phyloP scores from a whole-genome alignment of 139 green algal species.

The Picochlorum sp. region DNA sequence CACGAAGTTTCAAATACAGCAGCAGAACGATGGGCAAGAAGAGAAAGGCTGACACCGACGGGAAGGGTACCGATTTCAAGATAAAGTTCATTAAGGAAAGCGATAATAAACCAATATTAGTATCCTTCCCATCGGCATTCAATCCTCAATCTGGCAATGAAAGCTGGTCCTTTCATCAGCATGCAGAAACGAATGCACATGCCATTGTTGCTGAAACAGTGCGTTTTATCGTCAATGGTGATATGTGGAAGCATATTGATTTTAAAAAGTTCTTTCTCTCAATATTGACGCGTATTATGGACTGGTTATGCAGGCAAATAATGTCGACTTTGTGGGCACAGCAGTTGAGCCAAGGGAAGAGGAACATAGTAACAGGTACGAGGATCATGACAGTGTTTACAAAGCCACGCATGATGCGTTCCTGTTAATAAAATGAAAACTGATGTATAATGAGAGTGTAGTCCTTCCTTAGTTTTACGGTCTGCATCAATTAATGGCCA shows the following conservation, averaged over 20 bases:
- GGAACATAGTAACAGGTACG: too few relatives aligned
- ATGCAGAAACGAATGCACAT: conserved; percentile 13
- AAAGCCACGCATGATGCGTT: too few relatives aligned
- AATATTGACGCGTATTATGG: too few relatives aligned
- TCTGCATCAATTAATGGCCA: neutral
- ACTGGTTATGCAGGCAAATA: conserved; percentile 5
- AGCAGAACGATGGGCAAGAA: conserved; percentile 11
- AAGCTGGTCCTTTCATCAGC: conserved; percentile 15
- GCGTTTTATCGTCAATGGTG: too few relatives aligned
- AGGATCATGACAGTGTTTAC: too few relatives aligned
- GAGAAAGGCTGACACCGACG: neutral
- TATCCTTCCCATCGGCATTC: conserved; percentile 22
- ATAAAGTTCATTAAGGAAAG: neutral
- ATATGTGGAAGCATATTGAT: too few relatives aligned
- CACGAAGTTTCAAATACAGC: too few relatives aligned
- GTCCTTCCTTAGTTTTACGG: neutral
- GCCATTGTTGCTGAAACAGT: conserved; percentile 21
- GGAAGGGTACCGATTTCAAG: neutral
- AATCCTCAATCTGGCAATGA: conserved; percentile 4
- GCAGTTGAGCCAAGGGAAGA: too few relatives aligned
- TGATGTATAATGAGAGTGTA: neutral
- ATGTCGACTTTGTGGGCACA: conserved; percentile 20
- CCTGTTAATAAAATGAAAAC: neutral
- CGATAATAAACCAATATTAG: conserved; percentile 1
- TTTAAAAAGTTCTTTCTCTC: too few relatives aligned